Base-by-base conservation (phyloP, 169 alveolate genomes). In the Eimeria tenella region DNA sequence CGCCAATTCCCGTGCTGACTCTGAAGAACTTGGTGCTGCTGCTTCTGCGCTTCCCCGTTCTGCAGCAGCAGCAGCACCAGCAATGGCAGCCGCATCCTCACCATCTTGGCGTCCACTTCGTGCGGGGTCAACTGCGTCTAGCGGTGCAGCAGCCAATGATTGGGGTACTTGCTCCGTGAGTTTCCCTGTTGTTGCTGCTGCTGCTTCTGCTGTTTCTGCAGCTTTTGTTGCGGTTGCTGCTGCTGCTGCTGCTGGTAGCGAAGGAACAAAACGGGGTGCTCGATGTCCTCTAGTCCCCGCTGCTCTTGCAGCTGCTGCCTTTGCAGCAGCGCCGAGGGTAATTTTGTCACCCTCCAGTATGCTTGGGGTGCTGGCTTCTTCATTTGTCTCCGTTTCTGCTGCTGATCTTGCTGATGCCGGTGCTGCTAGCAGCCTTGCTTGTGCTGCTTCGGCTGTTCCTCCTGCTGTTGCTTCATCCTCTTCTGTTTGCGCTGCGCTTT, bases 241-340 rank as follows among this genome's bases (percentile, higher is more conserved):
- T 79, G 88, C 6, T 79, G 71, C 88, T 50, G 71, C 71, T 79
- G 63, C 88, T 53, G 88, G 58, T 19, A 79, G 68, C 11, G 70
- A 79, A 53, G 88, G 88, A 53, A 50, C 4, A 23, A 79, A 79
- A 19, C 88, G 88, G 31, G 71, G 88, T 4, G 88, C 71, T 50
- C 88, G 31, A 19, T 53, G 56, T 6, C 50, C 50, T 13, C n/a
- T 23, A 19, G 88, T 68, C 19, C 70, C 88, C 5, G 88, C 88
- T 5, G 88, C 88, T 9, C 88, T 53, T 50, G 88, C 88, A 19
- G 88, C 50, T 52, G 88, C 88, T 52, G 88, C 88, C 70, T 79
- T 79, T 52, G 88, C 88, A 79, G 88, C 88, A 79, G 62, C 88
- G 11, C 70, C 49, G 11, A 79, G 88, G 70, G 55, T 23, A 53